These are phyloP conservation scores for Stephanodiscus minutulus DNA, from an alignment of 108 stramenopile genomes.

Conservation along the genomic window DNA sequence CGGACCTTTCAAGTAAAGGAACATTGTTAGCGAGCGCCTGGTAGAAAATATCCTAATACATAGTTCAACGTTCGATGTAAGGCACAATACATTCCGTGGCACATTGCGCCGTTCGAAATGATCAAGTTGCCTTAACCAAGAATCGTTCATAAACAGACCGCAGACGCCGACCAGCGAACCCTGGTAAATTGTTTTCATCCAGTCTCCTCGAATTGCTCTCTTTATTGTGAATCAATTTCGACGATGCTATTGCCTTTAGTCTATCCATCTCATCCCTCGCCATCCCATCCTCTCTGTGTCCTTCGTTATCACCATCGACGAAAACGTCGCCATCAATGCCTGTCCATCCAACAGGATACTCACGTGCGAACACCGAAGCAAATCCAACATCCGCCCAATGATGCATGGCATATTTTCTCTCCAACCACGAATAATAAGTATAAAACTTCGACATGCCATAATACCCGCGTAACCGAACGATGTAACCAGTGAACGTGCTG, in stretches of 20 bases:
- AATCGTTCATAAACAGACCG: slow-evolving; percentile 67
- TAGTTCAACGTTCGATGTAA: slow-evolving; percentile 53
- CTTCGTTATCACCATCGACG: slow-evolving; percentile 59
- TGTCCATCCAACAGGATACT: slow-evolving; percentile 73
- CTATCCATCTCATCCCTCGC: slow-evolving; percentile 20
- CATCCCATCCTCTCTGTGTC: slow-evolving; percentile 11
- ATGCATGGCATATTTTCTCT: slow-evolving; percentile 60
- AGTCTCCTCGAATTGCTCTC: slow-evolving; percentile 4
- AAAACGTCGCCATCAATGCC: slow-evolving; percentile 72
- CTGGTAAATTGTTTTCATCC: neutral
- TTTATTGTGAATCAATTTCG: slow-evolving; percentile 8
- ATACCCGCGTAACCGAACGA: slow-evolving; percentile 72
- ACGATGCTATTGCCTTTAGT: neutral
- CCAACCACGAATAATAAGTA: slow-evolving; percentile 61
- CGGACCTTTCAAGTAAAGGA: neutral
- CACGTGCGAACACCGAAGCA: slow-evolving; percentile 55
- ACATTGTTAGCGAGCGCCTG: no score
- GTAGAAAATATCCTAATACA: no score
- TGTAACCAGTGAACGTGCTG: slow-evolving; percentile 89
- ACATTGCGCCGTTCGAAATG: slow-evolving; percentile 55
- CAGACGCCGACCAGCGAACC: slow-evolving; percentile 28
- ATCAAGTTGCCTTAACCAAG: slow-evolving; percentile 62
- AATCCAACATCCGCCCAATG: slow-evolving; percentile 54
- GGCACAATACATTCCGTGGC: slow-evolving; percentile 75
- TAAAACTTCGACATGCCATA: slow-evolving; percentile 65